These are phyloP conservation scores for Eucalyptus curtisii DNA, from an alignment of 345 rosid species.

Conservation along the genomic window DNA sequence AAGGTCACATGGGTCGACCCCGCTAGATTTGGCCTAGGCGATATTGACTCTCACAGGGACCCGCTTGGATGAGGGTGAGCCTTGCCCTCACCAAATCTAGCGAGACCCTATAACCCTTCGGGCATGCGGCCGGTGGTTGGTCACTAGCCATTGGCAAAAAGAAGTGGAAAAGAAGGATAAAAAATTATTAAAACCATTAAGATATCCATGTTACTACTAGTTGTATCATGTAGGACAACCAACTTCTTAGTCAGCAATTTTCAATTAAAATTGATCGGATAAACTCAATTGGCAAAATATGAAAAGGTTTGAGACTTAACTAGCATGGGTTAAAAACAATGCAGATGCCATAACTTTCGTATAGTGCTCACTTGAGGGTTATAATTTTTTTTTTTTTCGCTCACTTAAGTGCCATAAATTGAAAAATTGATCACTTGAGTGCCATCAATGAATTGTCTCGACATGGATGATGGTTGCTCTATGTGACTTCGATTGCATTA, in stretches of 20 bases:
- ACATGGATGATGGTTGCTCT: no score
- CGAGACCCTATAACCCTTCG: rapidly evolving
- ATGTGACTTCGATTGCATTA: rapidly evolving
- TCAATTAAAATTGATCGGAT: rapidly evolving
- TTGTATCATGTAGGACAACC: neutral
- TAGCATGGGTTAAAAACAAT: no score
- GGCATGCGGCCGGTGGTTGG: rapidly evolving
- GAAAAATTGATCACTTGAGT: rapidly evolving
- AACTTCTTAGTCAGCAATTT: neutral
- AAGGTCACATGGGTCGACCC: neutral
- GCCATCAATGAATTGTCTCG: no score
- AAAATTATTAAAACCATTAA: no score
- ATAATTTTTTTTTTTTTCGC: no score
- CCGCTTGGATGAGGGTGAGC: neutral
- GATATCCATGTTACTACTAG: neutral
- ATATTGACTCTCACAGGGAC: rapidly evolving
- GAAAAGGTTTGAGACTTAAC: no score
- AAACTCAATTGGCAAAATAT: no score
- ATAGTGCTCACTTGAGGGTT: rapidly evolving
- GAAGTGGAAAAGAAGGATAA: neutral
- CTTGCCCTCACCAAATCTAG: neutral
- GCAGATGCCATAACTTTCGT: rapidly evolving
- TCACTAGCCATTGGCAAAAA: rapidly evolving
- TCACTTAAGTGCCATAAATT: rapidly evolving
- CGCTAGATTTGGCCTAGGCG: neutral